Base-by-base conservation (phyloP, 2,329 filamentous ascomycete genomes). In the Fusarium sp. region DNA sequence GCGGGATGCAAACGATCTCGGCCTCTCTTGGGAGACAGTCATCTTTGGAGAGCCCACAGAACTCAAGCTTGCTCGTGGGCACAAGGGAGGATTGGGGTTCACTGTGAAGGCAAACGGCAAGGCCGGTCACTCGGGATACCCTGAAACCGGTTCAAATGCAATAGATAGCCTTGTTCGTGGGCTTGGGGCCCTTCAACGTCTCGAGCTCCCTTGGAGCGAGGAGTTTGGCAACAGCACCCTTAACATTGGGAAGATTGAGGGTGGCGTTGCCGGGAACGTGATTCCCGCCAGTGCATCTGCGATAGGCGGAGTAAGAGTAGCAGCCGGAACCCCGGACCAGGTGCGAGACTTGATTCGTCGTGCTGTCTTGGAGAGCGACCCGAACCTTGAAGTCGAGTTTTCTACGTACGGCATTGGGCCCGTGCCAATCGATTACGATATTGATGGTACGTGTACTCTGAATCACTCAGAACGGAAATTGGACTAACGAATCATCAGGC, bases 121-220 rank as follows among this genome's bases (percentile, higher is more conserved):
- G 70, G 93, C 87, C 0, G 94, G 93, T 1, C 95, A 98, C 83
- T 95, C 92, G 1, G 95, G 95, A 8, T 98, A 98, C 79, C 95
- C 95, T 0, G 94, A 92, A 90, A 86, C 96, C 2, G 95, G 95
- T 1, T 89, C 91, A 74, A 94, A 90, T 74, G 95, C 95, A 1
- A 95, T 94, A 72, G 92, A 93, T 65, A 87, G 94, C 47, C 85
- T 97, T 36, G 86, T 95, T 52, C 88, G 91, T 13, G 93, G 91
- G 0, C 82, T 97, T 29, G 85, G 87, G 35, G 85, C 84, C 2
- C 80, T 95, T 38, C 86, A 93, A 67, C 84, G 89, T 36, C 83
- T 93, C 2, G 89, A 93, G 35, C 82, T 97, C 2, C 94, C 94
- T 0, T 88, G 87, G 66, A 94, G 91, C 74, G 88, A 93, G 54